Base-by-base conservation (phyloP, 768 basidiomycete species). In the Amanita phalloides region DNA sequence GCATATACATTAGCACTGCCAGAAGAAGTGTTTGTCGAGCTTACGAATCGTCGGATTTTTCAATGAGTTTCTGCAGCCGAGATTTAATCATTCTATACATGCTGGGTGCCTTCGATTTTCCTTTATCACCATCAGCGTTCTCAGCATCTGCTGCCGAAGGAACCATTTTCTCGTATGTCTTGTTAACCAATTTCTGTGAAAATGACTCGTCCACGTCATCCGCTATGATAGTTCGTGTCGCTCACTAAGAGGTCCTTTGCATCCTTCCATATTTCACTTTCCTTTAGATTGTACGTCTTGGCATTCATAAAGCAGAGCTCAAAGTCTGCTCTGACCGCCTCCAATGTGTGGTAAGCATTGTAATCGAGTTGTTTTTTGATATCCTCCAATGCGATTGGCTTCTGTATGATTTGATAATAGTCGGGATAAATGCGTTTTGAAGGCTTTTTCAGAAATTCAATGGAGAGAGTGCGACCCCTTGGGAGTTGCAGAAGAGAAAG, bases 321-420 rank as follows among this genome's bases (percentile, higher is more conserved):
- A 47, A 90, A 78, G 60, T 88, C 86, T 39, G 72, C 71, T 60
- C 76, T 80, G 59, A 89, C 81, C 8, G 74, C 78, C 46, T 82
- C 78, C 43, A 91, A 70, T 10, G 81, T 77, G 11, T 71, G 57
- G 59, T 92, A 93, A 10, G 56, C 61, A 52, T 72, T 70, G 47
- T 69, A 67, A 43, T 86, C 82, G 25, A 93, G 73, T 60, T 79
- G 77, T 59, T 79, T 76, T 75, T 90, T 90, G 70, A 96, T 91
- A 56, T 94, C 90, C 41, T 90, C 86, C 47, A 96, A 72, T 25
- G 89, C 83, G 58, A 96, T 90, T 28, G 94, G 93, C 23, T 78
- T 72, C 58, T 81, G 72, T 62, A 94, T 95, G 57, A 84, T 55
- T 21, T 66, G 62, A 67, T 94, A 96, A 68, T 97, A 97, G 70